Evolutionary conservation across 441 rosid species (phyloP).

Genomic region (Jatropha podagrica): DNA sequence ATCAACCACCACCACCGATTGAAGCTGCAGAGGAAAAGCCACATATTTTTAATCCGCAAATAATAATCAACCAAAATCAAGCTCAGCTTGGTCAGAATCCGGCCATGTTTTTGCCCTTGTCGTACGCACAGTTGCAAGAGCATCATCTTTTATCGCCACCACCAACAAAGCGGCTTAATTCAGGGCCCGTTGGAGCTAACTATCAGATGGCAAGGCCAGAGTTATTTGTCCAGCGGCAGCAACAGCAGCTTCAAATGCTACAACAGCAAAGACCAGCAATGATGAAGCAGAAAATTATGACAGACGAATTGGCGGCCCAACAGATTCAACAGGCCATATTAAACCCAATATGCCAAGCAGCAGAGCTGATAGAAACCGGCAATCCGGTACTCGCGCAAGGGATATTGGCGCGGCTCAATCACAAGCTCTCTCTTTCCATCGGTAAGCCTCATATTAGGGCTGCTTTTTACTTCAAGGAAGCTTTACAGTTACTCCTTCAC

Average conservation of each 20-base stretch:
- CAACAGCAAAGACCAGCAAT: slow-evolving; percentile 26
- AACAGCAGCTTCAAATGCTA: slow-evolving; percentile 41
- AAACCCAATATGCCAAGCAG: slow-evolving; percentile 30
- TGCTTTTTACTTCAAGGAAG: slow-evolving; percentile 87
- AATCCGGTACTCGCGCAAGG: slow-evolving; percentile 87
- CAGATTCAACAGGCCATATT: slow-evolving; percentile 49
- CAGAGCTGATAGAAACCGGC: slow-evolving; percentile 43
- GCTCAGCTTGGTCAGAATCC: slow-evolving; percentile 43
- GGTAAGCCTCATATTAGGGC: slow-evolving; percentile 86
- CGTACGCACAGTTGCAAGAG: slow-evolving; percentile 32
- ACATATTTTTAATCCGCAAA: slow-evolving; percentile 38
- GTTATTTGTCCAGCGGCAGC: slow-evolving; percentile 35
- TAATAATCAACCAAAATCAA: slow-evolving; percentile 48
- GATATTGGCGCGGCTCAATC: slow-evolving; percentile 99
- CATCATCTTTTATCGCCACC: slow-evolving; percentile 43
- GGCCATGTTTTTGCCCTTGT: slow-evolving; percentile 40
- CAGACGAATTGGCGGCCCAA: slow-evolving; percentile 47
- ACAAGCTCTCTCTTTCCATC: slow-evolving; percentile 69
- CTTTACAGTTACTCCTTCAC: slow-evolving; percentile 56
- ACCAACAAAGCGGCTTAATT: slow-evolving; percentile 40
- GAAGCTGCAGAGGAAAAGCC: slow-evolving; percentile 46
- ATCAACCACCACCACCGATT: slow-evolving; percentile 25
- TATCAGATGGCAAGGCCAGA: slow-evolving; percentile 37
- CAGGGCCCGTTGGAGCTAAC: slow-evolving; percentile 32
- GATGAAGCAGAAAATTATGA: slow-evolving; percentile 38